Percentiles rank a stretch among this genome's conserved stretches.
phyloP scores from a whole-genome alignment of 2,329 filamentous ascomycete genomes.

The Colletotrichum tropicale region DNA sequence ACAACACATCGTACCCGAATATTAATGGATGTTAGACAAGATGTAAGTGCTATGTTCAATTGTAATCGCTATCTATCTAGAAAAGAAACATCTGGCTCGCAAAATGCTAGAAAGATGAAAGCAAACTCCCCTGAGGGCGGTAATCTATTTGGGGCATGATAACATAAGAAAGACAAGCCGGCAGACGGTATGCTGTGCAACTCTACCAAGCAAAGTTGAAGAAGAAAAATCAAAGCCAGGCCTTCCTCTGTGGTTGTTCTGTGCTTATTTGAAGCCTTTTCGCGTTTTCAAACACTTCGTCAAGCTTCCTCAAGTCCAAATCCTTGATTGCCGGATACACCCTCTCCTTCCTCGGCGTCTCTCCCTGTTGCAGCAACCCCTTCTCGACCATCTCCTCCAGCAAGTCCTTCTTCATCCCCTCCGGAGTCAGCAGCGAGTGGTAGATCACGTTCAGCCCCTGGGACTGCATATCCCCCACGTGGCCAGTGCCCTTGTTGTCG shows the following conservation, averaged over 20 bases:
- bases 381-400: background rate
- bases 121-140: background rate
- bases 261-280: background rate
- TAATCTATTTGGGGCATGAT: background rate
- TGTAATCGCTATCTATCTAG: background rate
- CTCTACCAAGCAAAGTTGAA: background rate
- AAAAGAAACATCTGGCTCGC: background rate
- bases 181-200: no score
- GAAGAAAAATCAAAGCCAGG: background rate
- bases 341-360: background rate
- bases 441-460: background rate
- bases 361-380: background rate
- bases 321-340: background rate
- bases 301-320: background rate
- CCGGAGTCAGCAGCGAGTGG: background rate
- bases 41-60: background rate
- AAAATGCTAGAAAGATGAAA: background rate
- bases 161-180: background rate
- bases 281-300: background rate
- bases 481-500: slow-evolving; percentile 7
- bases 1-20: background rate
- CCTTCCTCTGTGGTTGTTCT: background rate
- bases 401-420: background rate
- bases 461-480: background rate
- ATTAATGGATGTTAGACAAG: rapidly evolving